Evolutionary conservation across 2,329 filamentous ascomycete species (phyloP), one percentile per base, ranked within the genome.

Genomic region (Madurella mycetomatis): DNA sequence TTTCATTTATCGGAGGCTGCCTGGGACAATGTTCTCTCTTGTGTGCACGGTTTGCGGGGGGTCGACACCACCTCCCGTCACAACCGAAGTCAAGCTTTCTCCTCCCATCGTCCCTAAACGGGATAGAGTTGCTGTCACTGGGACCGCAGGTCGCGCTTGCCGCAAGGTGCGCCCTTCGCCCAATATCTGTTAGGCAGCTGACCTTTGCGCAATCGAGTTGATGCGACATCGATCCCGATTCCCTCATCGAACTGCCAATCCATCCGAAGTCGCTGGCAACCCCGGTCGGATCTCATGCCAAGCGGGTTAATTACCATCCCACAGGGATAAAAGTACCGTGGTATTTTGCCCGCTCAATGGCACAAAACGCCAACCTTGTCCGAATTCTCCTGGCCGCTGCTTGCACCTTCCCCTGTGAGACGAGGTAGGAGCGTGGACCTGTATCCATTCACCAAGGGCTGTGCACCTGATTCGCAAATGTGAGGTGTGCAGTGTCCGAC

Each of bases 141-240:
- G 32, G 15, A 47, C 18, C 19, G 34, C 46, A 46, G 46, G 37
- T 51, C 44, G 48, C 47, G 48, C 48, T 48, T 55, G 48, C 53
- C 47, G 39, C 41, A 45, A 44, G 2, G 8, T 30, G 39, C 37
- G 37, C 43, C 39, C 32, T 15, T 11, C 30, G 37, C 49, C 47
- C 49, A 17, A 42, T 40, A 4, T 45, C 30, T 34, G 32, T 31
- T 40, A 49, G 50, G 45, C 51, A 49, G 45, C 51, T 42, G 31
- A 47, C 16, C 31, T 19, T 17, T 25, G 19, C 41, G 13, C 19
- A 37, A 25, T 16, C 7, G 41, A 43, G 8, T 11, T 30, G 41
- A 19, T 12, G 11, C 41, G 17, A 43, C 18, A 12, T 30, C 30
- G 9, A 37, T 37, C 13, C 34, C 34, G 13, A 37, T 9, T 37